Percentiles rank a stretch among this genome's conserved stretches.
Conservation (phyloP, 805 yeast species). For the Sugiyamaella floridensis region DNA sequence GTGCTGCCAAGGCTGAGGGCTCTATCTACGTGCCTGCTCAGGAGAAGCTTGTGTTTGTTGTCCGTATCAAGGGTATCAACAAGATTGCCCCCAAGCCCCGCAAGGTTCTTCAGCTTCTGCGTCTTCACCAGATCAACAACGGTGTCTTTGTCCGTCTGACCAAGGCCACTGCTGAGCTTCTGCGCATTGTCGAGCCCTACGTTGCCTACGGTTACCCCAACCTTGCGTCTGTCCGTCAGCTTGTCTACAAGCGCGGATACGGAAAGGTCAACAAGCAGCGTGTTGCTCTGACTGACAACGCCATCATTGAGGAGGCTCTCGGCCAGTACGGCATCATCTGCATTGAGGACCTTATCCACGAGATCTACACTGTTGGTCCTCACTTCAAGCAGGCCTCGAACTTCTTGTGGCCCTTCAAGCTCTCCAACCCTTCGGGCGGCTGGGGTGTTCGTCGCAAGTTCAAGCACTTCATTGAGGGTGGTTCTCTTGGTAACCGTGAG, state of each 20-base stretch:
- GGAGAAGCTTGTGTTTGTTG: constrained; percentile 88
- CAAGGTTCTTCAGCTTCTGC: constrained; percentile 74
- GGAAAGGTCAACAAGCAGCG: constrained; percentile 78
- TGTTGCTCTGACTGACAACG: constrained; percentile 63
- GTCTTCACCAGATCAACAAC: constrained; percentile 73
- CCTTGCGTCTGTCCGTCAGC: constrained; percentile 64
- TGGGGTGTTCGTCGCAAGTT: constrained; percentile 76
- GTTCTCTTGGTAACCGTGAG: constrained; percentile 81
- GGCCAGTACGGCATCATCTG: constrained; percentile 73
- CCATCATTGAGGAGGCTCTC: constrained; percentile 62
- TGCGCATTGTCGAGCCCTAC: constrained; percentile 75
- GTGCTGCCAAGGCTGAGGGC: constrained; percentile 92
- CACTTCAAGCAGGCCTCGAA: constrained; percentile 81
- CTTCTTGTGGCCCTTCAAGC: constrained; percentile 83
- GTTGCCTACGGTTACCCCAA: constrained; percentile 80
- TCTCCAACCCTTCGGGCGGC: constrained; percentile 77
- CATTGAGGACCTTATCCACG: constrained; percentile 74
- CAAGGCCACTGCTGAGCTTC: constrained; percentile 72
- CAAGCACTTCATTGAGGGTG: constrained; percentile 81
- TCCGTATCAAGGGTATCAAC: constrained; percentile 99
- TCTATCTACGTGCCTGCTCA: constrained; percentile 92
- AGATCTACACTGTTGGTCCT: constrained; percentile 77
- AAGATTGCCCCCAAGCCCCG: constrained; percentile 99
- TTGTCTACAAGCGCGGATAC: constrained; percentile 78
- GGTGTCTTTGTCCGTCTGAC: constrained; percentile 75